Percentiles rank a stretch among this genome's conserved stretches.
phyloP scores from a whole-genome alignment of 768 basidiomycete species.

The Russula abietina region DNA sequence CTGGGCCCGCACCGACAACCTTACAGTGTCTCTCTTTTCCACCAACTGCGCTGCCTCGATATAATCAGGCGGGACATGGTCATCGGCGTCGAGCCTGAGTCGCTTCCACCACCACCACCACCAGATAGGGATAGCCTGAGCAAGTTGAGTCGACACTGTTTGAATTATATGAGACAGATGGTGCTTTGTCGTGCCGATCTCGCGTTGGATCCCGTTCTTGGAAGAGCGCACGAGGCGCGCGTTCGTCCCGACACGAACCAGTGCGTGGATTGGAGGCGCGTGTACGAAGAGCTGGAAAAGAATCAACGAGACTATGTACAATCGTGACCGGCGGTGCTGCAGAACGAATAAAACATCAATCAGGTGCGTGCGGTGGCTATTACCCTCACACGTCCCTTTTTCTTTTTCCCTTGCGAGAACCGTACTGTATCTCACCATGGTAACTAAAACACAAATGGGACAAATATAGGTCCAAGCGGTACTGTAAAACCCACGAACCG shows the following conservation, averaged over 20 bases:
- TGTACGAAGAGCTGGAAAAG: conserved; percentile 12
- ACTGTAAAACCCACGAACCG: too few relatives aligned
- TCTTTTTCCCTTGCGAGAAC: too few relatives aligned
- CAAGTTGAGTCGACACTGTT: conserved; percentile 31
- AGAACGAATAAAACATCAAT: too few relatives aligned
- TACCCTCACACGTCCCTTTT: too few relatives aligned
- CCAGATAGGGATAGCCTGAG: too few relatives aligned
- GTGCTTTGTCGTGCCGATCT: conserved; percentile 34
- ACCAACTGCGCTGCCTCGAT: conserved; percentile 39
- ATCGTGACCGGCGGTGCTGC: background rate
- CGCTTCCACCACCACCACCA: too few relatives aligned
- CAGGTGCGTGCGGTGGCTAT: background rate
- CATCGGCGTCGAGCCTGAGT: background rate
- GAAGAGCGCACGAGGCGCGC: conserved; percentile 12
- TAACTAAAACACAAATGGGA: too few relatives aligned
- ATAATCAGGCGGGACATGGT: conserved; percentile 33
- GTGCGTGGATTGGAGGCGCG: conserved; percentile 13
- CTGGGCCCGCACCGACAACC: conserved; percentile 28
- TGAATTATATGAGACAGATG: conserved; percentile 40
- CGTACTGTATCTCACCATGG: too few relatives aligned
- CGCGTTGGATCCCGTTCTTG: conserved; percentile 28
- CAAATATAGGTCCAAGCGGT: too few relatives aligned
- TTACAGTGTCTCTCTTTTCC: conserved; percentile 36
- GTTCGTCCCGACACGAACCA: conserved; percentile 12
- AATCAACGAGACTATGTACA: conserved; percentile 12